Base-by-base conservation (phyloP, 768 basidiomycete species). In the Pleurotus citrinopileatus region DNA sequence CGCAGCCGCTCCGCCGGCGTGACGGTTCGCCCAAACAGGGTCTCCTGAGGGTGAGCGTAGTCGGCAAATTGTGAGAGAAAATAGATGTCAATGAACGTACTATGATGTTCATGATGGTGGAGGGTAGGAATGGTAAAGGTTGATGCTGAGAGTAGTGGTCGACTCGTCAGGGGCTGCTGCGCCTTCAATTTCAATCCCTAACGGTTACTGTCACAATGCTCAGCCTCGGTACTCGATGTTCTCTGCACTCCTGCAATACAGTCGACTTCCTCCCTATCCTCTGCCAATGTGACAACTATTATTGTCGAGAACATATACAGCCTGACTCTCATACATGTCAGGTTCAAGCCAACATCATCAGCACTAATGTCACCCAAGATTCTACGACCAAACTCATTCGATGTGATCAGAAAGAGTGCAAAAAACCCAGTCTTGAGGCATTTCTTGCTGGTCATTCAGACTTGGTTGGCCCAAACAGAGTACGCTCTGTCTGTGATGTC, bases 1-100 rank as follows among this genome's bases (percentile, higher is more conserved):
- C 96, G 87, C 58, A 99, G 81, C 54, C 94, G 87, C 72, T 99
- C 97, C 22, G 96, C 96, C 15, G 97, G 97, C 15, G 96, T 98
- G 25, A 97, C 82, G 1, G 91, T 86, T 43, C 93, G 87, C 8
- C 96, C 96, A 68, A 98, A 98, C 38, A 98, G 85, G 0, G 91
- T 86, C 78, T 98, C 96, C 94, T 98, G 60, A n/a, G n/a, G n/a
- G n/a, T n/a, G n/a, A n/a, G n/a, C n/a, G n/a, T n/a, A n/a, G n/a
- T n/a, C n/a, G n/a, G n/a, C n/a, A n/a, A n/a, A n/a, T n/a, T n/a
- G n/a, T n/a, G n/a, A n/a, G n/a, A n/a, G n/a, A n/a, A n/a, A n/a
- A n/a, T n/a, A n/a, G n/a, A 36, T 15, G 36, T 17, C 32, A 17
- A 48, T 25, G 19, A 54, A 69, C 82, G 66, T 67, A 88, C 89